Base-by-base conservation (phyloP, 192 early-diverging fungal species). In the Dispira simplex region DNA sequence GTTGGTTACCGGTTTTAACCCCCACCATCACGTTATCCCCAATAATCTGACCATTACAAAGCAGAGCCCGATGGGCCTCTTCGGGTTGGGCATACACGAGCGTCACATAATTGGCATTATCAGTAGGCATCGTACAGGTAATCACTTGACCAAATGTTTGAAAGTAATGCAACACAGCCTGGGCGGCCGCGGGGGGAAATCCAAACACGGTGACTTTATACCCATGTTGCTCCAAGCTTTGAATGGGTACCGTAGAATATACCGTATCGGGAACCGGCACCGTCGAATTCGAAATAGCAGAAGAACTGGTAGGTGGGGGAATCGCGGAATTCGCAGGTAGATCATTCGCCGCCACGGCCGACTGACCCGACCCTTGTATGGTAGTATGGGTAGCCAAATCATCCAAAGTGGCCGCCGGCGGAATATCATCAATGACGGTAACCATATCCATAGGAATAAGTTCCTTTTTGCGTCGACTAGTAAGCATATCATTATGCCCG, bases 131-230 rank as follows among this genome's bases (percentile, higher is more conserved):
- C 13, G 49, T 52, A 46, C 67, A 70, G 49, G 55, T 65, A 6
- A 46, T 20, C 9, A 71, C 66, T 14, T 64, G 39, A 23, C 70
- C 67, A 55, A 65, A 72, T 54, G 57, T 46, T 16, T 62, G 59
- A 49, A 72, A 72, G 48, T 72, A 65, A 3, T 62, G 44, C 16
- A 72, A 59, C 14, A 66, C 63, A 26, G 65, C 63, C 4, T 25
- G 46, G 18, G 66, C 59, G 46, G 56, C 46, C 11, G 44, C 32
- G 21, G 65, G 56, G 14, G 68, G 67, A 18, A 72, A 72, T 2
- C 67, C 67, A 59, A 66, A 72, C 32, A 72, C 63, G 25, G 55
- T 69, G 25, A 72, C 57, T 48, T 44, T 67, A 63, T 46, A 57
- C 44, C 55, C 64, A 45, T 44, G 16, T 46, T 57, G 51, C 46